Percentiles rank a stretch among this genome's conserved stretches.
phyloP scores from a whole-genome alignment of 495 filamentous ascomycete genomes.

The Penicillium bialowiezense region DNA sequence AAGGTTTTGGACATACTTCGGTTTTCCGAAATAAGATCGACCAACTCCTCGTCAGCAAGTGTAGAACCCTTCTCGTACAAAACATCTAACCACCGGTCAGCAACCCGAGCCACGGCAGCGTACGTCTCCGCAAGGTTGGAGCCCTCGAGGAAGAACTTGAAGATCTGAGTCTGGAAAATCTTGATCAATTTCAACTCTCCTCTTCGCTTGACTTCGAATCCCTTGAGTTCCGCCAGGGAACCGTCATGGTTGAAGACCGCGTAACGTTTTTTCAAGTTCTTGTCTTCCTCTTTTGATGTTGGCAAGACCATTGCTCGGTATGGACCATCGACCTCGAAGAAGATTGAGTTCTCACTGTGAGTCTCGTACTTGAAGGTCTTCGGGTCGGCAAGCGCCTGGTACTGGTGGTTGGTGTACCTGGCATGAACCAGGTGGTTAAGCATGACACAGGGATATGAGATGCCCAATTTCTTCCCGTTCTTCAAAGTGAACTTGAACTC shows the following conservation, averaged over 20 bases:
- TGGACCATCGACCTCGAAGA: constrained; percentile 98
- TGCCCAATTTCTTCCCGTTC: constrained; percentile 90
- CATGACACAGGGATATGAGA: constrained; percentile 99
- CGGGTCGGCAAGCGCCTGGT: constrained; percentile 81
- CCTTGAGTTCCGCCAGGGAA: constrained; percentile 93
- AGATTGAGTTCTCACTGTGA: constrained; percentile 96
- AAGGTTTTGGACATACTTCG: constrained; percentile 95
- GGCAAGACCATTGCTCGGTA: constrained; percentile 97
- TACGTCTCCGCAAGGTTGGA: constrained; percentile 85
- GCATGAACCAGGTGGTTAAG: constrained; percentile 96
- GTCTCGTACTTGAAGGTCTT: constrained; percentile 86
- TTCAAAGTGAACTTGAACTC: constrained; percentile 93
- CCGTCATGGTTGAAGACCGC: constrained; percentile 99
- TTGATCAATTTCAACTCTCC: constrained; percentile 99
- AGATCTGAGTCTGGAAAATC: constrained; percentile 98
- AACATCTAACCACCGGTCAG: constrained; percentile 94
- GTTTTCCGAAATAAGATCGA: constrained; percentile 98
- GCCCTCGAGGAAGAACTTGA: constrained; percentile 98
- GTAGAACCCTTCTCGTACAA: constrained; percentile 81
- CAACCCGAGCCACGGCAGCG: constrained; percentile 86
- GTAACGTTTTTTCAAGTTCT: constrained; percentile 99
- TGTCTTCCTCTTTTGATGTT: constrained; percentile 97
- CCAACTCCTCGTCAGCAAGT: constrained; percentile 91
- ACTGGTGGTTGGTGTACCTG: constrained; percentile 95
- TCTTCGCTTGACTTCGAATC: constrained; percentile 96